Evolutionary conservation across 1,284 basidiomycete genomes (phyloP).

Genomic region (Moniliophthora roreri): DNA sequence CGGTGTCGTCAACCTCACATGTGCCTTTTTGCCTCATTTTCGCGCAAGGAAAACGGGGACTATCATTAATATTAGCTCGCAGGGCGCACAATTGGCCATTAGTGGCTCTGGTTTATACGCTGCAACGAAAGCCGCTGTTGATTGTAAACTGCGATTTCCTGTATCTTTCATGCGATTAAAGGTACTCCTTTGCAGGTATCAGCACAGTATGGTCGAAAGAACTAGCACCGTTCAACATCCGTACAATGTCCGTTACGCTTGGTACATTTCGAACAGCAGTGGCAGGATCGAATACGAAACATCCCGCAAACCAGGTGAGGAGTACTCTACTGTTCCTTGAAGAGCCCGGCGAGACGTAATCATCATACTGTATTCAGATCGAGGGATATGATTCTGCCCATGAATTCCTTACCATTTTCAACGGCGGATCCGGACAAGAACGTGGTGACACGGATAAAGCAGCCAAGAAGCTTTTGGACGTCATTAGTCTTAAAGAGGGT

Average conservation of each 20-base stretch:
- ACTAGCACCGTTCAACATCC: constrained; percentile 13
- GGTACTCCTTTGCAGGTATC: neutral
- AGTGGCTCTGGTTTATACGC: constrained; percentile 19
- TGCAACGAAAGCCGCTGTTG: constrained; percentile 21
- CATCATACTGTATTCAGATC: constrained; percentile 5
- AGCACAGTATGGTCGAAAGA: constrained; percentile 12
- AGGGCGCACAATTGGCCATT: constrained; percentile 15
- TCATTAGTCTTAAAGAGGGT: neutral
- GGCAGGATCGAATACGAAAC: neutral
- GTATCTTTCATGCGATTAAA: neutral
- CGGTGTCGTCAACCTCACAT: constrained; percentile 19
- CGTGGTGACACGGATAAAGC: constrained; percentile 11
- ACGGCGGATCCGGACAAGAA: constrained; percentile 6
- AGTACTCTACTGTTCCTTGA: no score
- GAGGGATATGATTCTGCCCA: constrained; percentile 1
- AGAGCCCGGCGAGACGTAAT: no score
- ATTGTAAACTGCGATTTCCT: constrained; percentile 9
- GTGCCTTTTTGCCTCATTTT: constrained; percentile 20
- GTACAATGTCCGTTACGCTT: constrained; percentile 7
- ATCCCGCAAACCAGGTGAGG: constrained; percentile 3
- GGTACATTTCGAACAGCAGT: constrained; percentile 14
- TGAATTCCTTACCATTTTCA: neutral
- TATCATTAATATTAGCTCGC: constrained; percentile 22
- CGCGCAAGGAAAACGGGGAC: constrained; percentile 15
- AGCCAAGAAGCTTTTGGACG: constrained; percentile 8